These are phyloP conservation scores for Echinosophora koreensis DNA, from an alignment of 306 rosid species.

Conservation along the genomic window DNA sequence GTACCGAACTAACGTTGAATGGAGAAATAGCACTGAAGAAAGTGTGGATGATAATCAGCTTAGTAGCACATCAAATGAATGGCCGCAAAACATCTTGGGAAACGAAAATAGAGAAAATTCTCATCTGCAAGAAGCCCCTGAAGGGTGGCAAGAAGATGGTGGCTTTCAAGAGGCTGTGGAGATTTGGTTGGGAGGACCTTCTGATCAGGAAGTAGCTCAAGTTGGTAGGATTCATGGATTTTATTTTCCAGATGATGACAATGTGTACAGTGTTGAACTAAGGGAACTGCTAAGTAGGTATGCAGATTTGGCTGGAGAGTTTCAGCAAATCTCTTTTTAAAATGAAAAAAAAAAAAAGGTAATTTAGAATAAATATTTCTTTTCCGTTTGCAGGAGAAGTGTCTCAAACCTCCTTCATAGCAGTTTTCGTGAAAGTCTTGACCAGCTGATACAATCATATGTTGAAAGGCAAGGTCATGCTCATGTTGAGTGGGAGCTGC, in stretches of 20 bases:
- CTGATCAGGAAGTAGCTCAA: constrained; percentile 69
- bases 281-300: constrained; percentile 95
- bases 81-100: constrained; percentile 69
- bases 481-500: constrained; percentile 77
- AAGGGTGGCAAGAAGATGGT: constrained; percentile 78
- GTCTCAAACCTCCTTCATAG: constrained; percentile 95
- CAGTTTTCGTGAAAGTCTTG: constrained; percentile 93
- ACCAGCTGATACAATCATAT: constrained; percentile 90
- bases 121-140: constrained; percentile 67
- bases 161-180: constrained; percentile 88
- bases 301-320: constrained; percentile 27
- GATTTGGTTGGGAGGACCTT: constrained; percentile 84
- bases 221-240: constrained; percentile 67
- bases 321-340: constrained; percentile 34
- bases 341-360: background rate
- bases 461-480: constrained; percentile 86
- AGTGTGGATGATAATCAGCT: constrained; percentile 60
- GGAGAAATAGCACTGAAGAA: constrained; percentile 57
- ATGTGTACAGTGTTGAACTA: constrained; percentile 77
- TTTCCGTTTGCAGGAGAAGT: constrained; percentile 81
- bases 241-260: constrained; percentile 88
- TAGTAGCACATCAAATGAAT: constrained; percentile 59
- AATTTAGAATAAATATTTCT: constrained; percentile 23
- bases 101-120: constrained; percentile 66
- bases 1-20: constrained; percentile 56